Conservation (phyloP, 108 stramenopile species). For the Pseudonitzschia multiseries region DNA sequence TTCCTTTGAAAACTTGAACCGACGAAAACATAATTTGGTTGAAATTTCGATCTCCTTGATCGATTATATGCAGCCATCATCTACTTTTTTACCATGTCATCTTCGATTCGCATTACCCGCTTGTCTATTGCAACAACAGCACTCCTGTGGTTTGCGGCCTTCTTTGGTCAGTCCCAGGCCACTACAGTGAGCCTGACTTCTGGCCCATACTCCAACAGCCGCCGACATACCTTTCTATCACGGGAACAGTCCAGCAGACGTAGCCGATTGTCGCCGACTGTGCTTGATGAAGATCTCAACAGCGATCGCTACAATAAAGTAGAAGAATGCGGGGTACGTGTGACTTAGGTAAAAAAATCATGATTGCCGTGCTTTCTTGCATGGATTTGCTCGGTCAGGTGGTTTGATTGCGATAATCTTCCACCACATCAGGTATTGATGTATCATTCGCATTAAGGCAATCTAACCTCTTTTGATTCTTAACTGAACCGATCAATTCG, state of each 20-base stretch:
- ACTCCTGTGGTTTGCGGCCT: neutral
- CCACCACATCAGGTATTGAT: neutral
- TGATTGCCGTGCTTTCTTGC: neutral
- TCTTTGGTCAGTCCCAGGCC: neutral
- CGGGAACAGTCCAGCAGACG: neutral
- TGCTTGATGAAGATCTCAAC: neutral
- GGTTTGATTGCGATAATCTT: neutral
- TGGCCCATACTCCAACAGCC: slow-evolving; percentile 6
- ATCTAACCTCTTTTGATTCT: no score
- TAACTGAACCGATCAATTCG: no score
- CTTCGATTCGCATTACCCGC: neutral
- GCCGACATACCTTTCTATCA: neutral
- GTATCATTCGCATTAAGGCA: neutral
- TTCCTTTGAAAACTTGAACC: neutral
- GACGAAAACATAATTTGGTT: neutral
- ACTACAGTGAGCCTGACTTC: slow-evolving; percentile 5
- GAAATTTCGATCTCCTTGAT: neutral
- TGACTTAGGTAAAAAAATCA: no score
- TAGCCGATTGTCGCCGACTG: neutral
- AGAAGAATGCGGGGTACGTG: neutral
- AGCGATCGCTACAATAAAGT: slow-evolving; percentile 6
- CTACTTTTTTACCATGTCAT: neutral
- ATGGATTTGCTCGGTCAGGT: no score
- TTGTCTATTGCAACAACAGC: neutral
- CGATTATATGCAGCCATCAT: neutral